Base-by-base conservation (phyloP, 495 filamentous ascomycete genomes). In the Xylaria nigripes region DNA sequence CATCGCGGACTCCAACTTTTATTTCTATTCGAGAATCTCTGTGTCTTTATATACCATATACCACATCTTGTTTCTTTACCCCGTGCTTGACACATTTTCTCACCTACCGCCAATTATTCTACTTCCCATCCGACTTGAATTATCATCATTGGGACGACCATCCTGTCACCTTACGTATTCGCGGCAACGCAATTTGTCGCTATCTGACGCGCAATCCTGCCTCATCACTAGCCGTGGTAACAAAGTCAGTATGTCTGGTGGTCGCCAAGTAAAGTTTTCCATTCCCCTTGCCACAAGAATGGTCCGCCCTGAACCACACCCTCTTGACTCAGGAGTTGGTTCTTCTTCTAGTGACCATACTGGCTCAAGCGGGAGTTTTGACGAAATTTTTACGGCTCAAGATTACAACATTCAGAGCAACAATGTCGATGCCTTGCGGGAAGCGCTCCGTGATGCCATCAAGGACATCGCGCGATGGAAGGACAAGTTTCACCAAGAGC, bases 341-440 rank as follows among this genome's bases (percentile, higher is more conserved):
- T 68, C 65, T 44, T 68, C 59, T 42, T 65, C 64, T 53, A 67
- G 65, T 56, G 62, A 59, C 29, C 65, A 62, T 40, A 59, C 57
- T 54, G 62, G 62, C 40, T 41, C 58, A 29, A 61, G 62, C 45
- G 62, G 62, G 50, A 65, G 59, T 62, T 58, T 56, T 60, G 65
- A 68, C 46, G 62, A 63, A 38, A 58, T 51, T 52, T 68, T 68
- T 48, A 68, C 65, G 57, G 57, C 51, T 16, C 58, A 60, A 51
- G 65, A 68, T 47, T 63, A 57, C 57, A 44, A 64, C 32, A 46
- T 54, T 25, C 65, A 68, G 59, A 55, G 62, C 34, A 58, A 65
- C 49, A 65, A 56, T 40, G 52, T 65, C 41, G 51, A 53, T 41
- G 60, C 65, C 27, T 56, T 68, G 24, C 65, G 64, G 23, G 65